These are phyloP conservation scores for Chalciporus piperatus DNA, from an alignment of 768 basidiomycete genomes.

Conservation along the genomic window DNA sequence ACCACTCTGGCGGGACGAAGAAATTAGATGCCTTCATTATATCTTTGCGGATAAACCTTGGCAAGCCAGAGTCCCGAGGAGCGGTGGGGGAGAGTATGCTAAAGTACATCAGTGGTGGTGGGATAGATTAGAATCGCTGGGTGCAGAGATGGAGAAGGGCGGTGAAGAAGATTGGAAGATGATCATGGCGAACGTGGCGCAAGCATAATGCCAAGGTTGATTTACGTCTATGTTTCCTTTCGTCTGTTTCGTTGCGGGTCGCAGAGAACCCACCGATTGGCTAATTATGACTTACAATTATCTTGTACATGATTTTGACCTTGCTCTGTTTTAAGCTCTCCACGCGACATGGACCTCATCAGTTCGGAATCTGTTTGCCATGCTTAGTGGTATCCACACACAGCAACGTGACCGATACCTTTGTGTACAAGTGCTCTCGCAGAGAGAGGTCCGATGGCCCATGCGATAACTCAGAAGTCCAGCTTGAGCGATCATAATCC, in stretches of 20 bases:
- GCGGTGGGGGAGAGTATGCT: slow-evolving; percentile 47
- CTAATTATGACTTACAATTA: not conserved
- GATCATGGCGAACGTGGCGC: slow-evolving; percentile 48
- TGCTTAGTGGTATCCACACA: slow-evolving; percentile 8
- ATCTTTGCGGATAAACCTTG: slow-evolving; percentile 88
- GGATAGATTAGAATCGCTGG: slow-evolving; percentile 51
- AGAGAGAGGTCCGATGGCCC: slow-evolving; percentile 76
- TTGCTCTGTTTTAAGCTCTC: slow-evolving; percentile 42
- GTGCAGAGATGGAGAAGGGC: slow-evolving; percentile 39
- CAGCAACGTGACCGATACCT: slow-evolving; percentile 42
- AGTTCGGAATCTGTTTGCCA: slow-evolving; percentile 72
- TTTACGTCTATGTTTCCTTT: not conserved
- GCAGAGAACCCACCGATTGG: not conserved
- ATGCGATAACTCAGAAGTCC: slow-evolving; percentile 89
- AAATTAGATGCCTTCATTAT: slow-evolving; percentile 85
- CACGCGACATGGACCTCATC: slow-evolving; percentile 92
- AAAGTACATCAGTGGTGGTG: slow-evolving; percentile 78
- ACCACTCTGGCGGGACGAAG: slow-evolving; percentile 78
- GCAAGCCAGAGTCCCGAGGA: slow-evolving; percentile 48
- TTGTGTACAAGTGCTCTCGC: slow-evolving; percentile 88
- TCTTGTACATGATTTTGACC: not conserved
- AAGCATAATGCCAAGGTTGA: slow-evolving; percentile 2
- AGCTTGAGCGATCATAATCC: slow-evolving; percentile 99
- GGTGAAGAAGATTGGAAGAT: slow-evolving; percentile 51
- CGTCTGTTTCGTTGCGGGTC: not conserved